Evolutionary conservation across 306 rosid species (phyloP).

Genomic region (Psophocarpus tetragonolobus): DNA sequence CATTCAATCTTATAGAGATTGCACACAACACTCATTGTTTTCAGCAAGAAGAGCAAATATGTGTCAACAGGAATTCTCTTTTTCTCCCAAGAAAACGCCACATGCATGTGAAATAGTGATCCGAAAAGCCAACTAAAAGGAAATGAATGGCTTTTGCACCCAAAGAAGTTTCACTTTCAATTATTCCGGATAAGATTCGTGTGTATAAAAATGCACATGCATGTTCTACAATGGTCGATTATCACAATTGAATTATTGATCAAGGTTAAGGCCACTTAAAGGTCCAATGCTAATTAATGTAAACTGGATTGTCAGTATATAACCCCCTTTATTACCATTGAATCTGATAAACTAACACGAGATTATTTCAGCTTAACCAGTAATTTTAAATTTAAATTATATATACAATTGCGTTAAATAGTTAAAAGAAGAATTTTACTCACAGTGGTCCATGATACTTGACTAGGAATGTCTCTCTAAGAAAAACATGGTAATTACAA

Average conservation of each 20-base stretch:
- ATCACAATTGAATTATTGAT: conserved; percentile 16
- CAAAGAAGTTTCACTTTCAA: conserved; percentile 21
- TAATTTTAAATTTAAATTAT: too few relatives aligned
- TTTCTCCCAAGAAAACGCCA: conserved; percentile 22
- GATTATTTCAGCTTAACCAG: too few relatives aligned
- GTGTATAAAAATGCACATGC: conserved; percentile 15
- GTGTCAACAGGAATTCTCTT: not conserved
- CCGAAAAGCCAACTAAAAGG: conserved; percentile 23
- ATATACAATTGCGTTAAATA: too few relatives aligned
- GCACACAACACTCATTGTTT: not conserved
- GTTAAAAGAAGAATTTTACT: too few relatives aligned
- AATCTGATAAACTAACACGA: too few relatives aligned
- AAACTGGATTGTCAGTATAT: too few relatives aligned
- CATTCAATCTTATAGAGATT: not conserved
- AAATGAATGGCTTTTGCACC: conserved; percentile 9
- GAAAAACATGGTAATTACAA: too few relatives aligned
- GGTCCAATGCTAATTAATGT: not conserved
- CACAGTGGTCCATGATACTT: too few relatives aligned
- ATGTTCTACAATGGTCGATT: not conserved
- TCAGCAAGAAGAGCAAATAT: not conserved
- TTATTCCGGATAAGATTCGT: conserved; percentile 21
- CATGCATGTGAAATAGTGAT: conserved; percentile 15
- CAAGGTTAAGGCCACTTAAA: not conserved
- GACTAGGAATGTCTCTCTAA: too few relatives aligned
- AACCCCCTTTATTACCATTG: too few relatives aligned